phyloP scores from a whole-genome alignment of 257 asterid genomes.

The Striga asiatica region DNA sequence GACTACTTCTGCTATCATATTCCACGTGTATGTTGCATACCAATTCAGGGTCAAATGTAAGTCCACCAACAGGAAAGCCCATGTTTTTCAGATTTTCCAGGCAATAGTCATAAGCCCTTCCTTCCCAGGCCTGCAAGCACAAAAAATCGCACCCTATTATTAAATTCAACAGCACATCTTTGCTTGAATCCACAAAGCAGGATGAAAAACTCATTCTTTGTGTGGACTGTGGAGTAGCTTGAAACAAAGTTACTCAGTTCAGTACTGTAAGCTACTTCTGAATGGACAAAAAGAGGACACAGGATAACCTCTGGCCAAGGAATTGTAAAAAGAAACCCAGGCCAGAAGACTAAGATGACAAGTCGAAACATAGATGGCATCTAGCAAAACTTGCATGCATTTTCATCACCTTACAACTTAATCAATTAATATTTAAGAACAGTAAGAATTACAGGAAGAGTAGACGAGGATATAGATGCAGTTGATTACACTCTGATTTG shows the following conservation, averaged over 20 bases:
- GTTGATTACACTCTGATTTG: background rate
- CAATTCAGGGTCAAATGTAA: constrained; percentile 82
- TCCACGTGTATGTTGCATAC: constrained; percentile 20
- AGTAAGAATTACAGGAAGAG: background rate
- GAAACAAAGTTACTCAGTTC: background rate
- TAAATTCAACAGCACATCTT: background rate
- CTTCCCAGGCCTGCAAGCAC: constrained; percentile 82
- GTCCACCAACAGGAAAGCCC: constrained; percentile 93
- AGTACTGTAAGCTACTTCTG: background rate
- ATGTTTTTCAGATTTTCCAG: constrained; percentile 59
- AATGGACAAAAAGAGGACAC: background rate
- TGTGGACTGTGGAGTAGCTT: background rate
- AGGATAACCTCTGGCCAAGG: background rate
- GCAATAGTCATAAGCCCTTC: constrained; percentile 92
- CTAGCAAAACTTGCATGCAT: background rate
- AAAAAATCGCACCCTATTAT: constrained; percentile 3
- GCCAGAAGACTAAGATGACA: background rate
- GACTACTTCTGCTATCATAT: background rate
- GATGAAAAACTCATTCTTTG: background rate
- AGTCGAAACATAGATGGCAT: background rate
- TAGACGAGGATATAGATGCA: background rate
- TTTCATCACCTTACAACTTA: background rate
- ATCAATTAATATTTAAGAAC: background rate
- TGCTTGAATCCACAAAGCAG: background rate
- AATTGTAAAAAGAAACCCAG: background rate